Evolutionary conservation across 176 grass and related monocot species (phyloP).

Genomic region (barley (Hordeum vulgare)): DNA sequence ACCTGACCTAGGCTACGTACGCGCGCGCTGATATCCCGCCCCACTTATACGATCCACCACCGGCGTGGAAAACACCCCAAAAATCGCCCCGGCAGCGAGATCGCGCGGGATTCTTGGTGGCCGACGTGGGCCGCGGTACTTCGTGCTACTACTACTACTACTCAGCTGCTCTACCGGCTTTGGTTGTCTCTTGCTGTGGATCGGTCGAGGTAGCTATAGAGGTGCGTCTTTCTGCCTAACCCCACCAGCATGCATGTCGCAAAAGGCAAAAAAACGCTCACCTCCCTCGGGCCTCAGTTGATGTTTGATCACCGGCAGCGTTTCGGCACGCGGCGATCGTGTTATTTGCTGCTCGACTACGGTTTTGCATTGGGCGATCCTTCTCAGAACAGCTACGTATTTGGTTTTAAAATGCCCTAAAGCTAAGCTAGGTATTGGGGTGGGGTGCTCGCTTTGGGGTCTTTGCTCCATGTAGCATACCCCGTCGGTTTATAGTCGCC

Average conservation of each 20-base stretch:
- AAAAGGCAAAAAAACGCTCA: background rate
- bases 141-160: background rate
- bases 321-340: background rate
- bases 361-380: background rate
- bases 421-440: background rate
- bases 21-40: constrained; percentile 21
- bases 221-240: constrained; percentile 27
- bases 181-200: background rate
- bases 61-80: background rate
- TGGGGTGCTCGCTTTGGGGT: background rate
- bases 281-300: no score
- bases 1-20: constrained; percentile 3
- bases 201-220: background rate
- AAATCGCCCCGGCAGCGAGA: background rate
- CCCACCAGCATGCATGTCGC: background rate
- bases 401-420: background rate
- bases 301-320: constrained; percentile 11
- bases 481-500: background rate
- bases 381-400: background rate
- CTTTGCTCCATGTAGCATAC: background rate
- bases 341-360: background rate
- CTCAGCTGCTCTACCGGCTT: background rate
- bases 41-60: constrained; percentile 27
- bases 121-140: constrained; percentile 22
- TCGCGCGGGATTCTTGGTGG: constrained; percentile 12